phyloP scores from a whole-genome alignment of 140 eudicot species.

The Ambrosia hybrid region DNA sequence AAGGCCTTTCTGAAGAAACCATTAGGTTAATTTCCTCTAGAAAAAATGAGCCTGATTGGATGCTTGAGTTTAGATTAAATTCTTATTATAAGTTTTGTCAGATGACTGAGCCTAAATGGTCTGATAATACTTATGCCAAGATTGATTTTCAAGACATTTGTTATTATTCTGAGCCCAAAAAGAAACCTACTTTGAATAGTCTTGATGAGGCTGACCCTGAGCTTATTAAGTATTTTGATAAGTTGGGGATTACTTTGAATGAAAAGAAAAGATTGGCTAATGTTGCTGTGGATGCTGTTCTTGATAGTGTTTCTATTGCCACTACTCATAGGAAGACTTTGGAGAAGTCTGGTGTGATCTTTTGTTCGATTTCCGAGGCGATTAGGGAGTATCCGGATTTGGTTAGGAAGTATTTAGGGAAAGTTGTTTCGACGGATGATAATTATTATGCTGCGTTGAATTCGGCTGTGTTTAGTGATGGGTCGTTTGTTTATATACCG shows the following conservation, averaged over 20 bases:
- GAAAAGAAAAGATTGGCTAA: conserved; percentile 76
- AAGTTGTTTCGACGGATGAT: conserved; percentile 76
- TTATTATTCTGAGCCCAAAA: conserved; percentile 82
- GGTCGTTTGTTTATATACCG: conserved; percentile 88
- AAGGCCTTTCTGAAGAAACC: conserved; percentile 83
- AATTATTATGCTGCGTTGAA: conserved; percentile 88
- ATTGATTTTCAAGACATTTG: conserved; percentile 70
- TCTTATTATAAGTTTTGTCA: conserved; percentile 56
- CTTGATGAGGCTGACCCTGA: conserved; percentile 96
- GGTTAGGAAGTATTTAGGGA: conserved; percentile 76
- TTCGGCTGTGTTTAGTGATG: conserved; percentile 94
- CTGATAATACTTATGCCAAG: conserved; percentile 72
- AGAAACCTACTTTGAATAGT: conserved; percentile 80
- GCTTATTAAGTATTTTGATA: conserved; percentile 76
- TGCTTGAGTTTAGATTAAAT: conserved; percentile 86
- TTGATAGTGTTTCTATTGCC: conserved; percentile 93
- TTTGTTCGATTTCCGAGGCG: conserved; percentile 92
- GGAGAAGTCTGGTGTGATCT: conserved; percentile 76
- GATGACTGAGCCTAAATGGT: conserved; percentile 85
- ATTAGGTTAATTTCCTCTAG: conserved; percentile 69
- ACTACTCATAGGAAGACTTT: conserved; percentile 83
- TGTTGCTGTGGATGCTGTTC: conserved; percentile 94
- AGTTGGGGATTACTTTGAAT: conserved; percentile 64
- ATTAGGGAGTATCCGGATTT: conserved; percentile 76
- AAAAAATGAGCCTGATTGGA: conserved; percentile 94